Evolutionary conservation across 371 early-diverging fungal genomes (phyloP).

Genomic region (Dinochytrium kinnereticum): DNA sequence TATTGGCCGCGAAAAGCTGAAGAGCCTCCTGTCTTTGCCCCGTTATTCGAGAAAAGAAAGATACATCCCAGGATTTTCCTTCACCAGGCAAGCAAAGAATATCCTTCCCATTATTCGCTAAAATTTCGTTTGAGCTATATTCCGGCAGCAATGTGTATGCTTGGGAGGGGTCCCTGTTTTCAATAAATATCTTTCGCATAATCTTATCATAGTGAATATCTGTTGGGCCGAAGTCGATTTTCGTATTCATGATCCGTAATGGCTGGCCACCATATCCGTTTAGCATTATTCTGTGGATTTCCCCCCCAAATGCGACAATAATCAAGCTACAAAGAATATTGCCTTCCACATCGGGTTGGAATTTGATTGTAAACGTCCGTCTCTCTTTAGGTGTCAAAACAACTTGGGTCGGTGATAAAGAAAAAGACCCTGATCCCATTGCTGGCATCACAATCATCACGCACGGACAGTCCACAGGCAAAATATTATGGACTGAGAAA

Average conservation of each 20-base stretch:
- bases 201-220: constrained; percentile 53
- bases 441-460: constrained; percentile 41
- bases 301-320: constrained; percentile 48
- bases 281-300: constrained; percentile 36
- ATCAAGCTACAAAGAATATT: constrained; percentile 32
- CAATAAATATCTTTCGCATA: constrained; percentile 31
- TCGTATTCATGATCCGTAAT: constrained; percentile 43
- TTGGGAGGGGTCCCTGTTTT: constrained; percentile 34
- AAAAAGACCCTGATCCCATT: constrained; percentile 29
- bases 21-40: constrained; percentile 49
- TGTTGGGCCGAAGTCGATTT: constrained; percentile 59
- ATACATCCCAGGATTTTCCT: constrained; percentile 26
- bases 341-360: constrained; percentile 33
- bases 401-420: constrained; percentile 43
- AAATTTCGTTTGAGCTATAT: constrained; percentile 47
- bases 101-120: constrained; percentile 40
- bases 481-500: constrained; percentile 45
- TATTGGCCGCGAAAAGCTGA: constrained; percentile 42
- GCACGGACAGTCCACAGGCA: constrained; percentile 51
- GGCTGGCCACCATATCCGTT: constrained; percentile 35
- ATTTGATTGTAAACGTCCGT: constrained; percentile 43
- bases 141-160: constrained; percentile 39
- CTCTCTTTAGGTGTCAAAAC: constrained; percentile 48
- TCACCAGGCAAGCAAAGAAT: constrained; percentile 46
- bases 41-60: constrained; percentile 42